Percentiles rank a stretch among this genome's conserved stretches.
phyloP scores from a whole-genome alignment of 2,329 filamentous ascomycete species.

The Meredithiella fracta region DNA sequence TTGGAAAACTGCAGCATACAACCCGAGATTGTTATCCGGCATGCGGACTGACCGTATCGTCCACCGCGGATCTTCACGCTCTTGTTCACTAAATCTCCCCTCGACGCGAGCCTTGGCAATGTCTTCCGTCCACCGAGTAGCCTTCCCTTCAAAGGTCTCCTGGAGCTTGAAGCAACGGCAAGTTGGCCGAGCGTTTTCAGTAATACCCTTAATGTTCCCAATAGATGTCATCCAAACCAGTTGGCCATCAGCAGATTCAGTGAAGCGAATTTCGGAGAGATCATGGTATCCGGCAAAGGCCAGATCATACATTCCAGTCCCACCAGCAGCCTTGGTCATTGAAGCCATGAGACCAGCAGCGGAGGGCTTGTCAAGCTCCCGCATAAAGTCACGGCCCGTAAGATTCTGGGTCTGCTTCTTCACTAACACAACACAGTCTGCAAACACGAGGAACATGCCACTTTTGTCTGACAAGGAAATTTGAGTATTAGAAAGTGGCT shows the following conservation, averaged over 20 bases:
- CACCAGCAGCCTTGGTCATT: constrained; percentile 46
- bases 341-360: constrained; percentile 44
- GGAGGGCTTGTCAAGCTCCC: constrained; percentile 71
- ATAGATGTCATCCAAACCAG: constrained; percentile 53
- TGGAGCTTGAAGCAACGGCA: constrained; percentile 55
- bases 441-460: constrained; percentile 69
- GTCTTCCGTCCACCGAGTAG: constrained; percentile 64
- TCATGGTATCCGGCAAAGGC: constrained; percentile 58
- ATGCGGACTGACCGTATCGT: constrained; percentile 54
- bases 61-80: constrained; percentile 69
- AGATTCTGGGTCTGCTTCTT: constrained; percentile 49
- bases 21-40: constrained; percentile 40
- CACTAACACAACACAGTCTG: constrained; percentile 63
- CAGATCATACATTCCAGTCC: constrained; percentile 50
- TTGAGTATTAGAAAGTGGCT: constrained; percentile 40
- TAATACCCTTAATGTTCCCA: constrained; percentile 36
- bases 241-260: constrained; percentile 48
- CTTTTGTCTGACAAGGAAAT: constrained; percentile 20
- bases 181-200: constrained; percentile 21
- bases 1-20: constrained; percentile 56
- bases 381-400: constrained; percentile 60
- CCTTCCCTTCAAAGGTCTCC: constrained; percentile 63
- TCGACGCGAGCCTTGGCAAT: constrained; percentile 75
- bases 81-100: constrained; percentile 64
- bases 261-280: constrained; percentile 55